phyloP scores from a whole-genome alignment of 2,329 filamentous ascomycete genomes.

The Pseudogymnoascus sp. region DNA sequence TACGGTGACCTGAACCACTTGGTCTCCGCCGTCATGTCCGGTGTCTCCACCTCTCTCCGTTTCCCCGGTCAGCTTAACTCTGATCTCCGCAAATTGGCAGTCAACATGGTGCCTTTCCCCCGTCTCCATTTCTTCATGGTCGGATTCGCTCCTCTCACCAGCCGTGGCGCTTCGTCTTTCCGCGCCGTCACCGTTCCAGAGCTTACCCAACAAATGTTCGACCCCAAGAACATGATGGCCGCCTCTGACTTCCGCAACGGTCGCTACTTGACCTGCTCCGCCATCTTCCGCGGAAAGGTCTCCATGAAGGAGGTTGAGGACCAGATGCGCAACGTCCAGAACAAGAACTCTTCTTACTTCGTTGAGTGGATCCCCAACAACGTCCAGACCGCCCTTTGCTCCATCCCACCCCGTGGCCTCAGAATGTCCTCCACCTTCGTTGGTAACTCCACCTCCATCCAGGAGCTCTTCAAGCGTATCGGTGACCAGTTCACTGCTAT shows the following conservation, averaged over 20 bases:
- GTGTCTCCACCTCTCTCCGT: constrained; percentile 95
- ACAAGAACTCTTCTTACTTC: constrained; percentile 99
- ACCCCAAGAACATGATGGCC: constrained; percentile 99
- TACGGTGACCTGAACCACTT: constrained; percentile 99
- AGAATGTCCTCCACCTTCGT: constrained; percentile 99
- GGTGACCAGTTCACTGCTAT: constrained; percentile 99
- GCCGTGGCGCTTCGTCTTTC: constrained; percentile 86
- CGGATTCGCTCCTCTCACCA: constrained; percentile 96
- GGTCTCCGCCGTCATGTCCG: constrained; percentile 98
- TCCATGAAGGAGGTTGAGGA: constrained; percentile 99
- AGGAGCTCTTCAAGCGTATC: constrained; percentile 99
- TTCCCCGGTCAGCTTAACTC: constrained; percentile 99
- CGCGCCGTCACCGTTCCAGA: constrained; percentile 95
- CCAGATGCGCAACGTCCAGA: constrained; percentile 99
- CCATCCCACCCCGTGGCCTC: constrained; percentile 91
- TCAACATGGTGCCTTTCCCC: constrained; percentile 99
- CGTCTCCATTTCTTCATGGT: constrained; percentile 99
- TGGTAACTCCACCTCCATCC: constrained; percentile 98
- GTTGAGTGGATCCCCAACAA: constrained; percentile 99
- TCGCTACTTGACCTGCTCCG: constrained; percentile 98
- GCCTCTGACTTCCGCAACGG: constrained; percentile 99
- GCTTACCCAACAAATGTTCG: constrained; percentile 99
- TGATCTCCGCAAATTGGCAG: constrained; percentile 96
- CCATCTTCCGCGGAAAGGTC: constrained; percentile 99
- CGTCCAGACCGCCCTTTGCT: constrained; percentile 98